phyloP scores from a whole-genome alignment of 345 rosid species.

The Clarkia xantiana region DNA sequence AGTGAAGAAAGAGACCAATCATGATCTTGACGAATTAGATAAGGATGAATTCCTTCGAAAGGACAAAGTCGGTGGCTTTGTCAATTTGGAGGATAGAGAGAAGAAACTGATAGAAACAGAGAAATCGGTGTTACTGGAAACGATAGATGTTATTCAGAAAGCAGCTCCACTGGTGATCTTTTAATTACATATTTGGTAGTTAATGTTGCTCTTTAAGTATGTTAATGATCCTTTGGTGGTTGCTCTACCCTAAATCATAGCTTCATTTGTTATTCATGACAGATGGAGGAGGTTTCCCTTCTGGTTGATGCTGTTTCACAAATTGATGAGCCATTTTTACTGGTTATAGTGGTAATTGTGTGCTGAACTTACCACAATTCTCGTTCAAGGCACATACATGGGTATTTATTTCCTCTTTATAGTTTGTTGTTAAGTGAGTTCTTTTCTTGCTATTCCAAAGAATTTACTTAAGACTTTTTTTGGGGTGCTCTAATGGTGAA shows the following conservation, averaged over 20 bases:
- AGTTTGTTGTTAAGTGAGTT: slow-evolving; percentile 40
- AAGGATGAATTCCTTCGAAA: slow-evolving; percentile 16
- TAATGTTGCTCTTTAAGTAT: slow-evolving; percentile 20
- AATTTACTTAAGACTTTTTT: no score
- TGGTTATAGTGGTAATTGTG: slow-evolving; percentile 99
- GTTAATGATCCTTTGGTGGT: slow-evolving; percentile 9
- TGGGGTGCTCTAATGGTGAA: no score
- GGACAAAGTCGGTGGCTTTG: slow-evolving; percentile 37
- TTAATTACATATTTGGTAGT: slow-evolving; percentile 34
- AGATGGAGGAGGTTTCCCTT: slow-evolving; percentile 96
- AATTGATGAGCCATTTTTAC: slow-evolving; percentile 89
- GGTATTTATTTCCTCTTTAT: slow-evolving; percentile 70
- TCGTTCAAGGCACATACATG: slow-evolving; percentile 88
- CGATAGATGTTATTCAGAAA: slow-evolving; percentile 51
- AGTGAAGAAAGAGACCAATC: slow-evolving; percentile 13
- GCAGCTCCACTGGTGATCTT: slow-evolving; percentile 91
- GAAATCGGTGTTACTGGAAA: slow-evolving; percentile 48
- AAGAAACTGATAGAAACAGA: slow-evolving; percentile 51
- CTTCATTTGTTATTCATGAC: slow-evolving; percentile 20
- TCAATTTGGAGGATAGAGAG: slow-evolving; percentile 55
- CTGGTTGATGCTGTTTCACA: slow-evolving; percentile 76
- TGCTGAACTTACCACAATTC: slow-evolving; percentile 92
- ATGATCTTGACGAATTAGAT: slow-evolving; percentile 13
- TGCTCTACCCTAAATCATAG: slow-evolving; percentile 22
- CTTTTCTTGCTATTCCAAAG: slow-evolving; percentile 18